Percentiles rank a stretch among this genome's conserved stretches.
Conservation (phyloP, 2,329 filamentous ascomycete genomes). For the Spiromastix sp. region DNA sequence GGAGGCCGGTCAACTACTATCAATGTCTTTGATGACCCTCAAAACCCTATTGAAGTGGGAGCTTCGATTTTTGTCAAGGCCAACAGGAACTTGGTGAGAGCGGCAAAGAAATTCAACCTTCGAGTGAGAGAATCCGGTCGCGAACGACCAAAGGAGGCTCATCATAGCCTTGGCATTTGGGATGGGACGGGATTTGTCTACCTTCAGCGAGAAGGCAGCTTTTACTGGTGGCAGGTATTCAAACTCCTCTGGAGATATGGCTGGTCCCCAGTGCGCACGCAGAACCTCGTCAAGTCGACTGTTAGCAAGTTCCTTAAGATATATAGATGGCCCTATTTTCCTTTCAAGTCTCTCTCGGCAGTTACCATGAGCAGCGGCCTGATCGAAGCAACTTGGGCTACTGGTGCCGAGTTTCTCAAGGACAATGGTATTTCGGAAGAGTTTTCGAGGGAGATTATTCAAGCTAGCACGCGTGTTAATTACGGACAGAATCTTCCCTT, state of each 20-base stretch:
- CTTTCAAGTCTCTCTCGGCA: constrained; percentile 66
- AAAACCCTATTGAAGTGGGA: constrained; percentile 69
- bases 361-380: constrained; percentile 59
- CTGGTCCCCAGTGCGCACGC: constrained; percentile 60
- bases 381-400: constrained; percentile 53
- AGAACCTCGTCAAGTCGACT: constrained; percentile 60
- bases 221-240: constrained; percentile 67
- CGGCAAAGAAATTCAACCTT: constrained; percentile 62
- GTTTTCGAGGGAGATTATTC: constrained; percentile 74
- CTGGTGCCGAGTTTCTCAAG: constrained; percentile 62
- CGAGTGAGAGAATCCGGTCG: constrained; percentile 39
- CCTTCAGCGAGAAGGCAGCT: constrained; percentile 46
- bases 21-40: constrained; percentile 57
- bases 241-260: constrained; percentile 84
- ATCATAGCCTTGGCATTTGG: constrained; percentile 65
- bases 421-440: constrained; percentile 54
- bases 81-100: constrained; percentile 72
- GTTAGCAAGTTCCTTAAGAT: constrained; percentile 66
- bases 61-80: constrained; percentile 83
- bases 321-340: constrained; percentile 74
- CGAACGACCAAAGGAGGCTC: constrained; percentile 35
- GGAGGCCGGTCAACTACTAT: constrained; percentile 85
- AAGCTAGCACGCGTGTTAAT: constrained; percentile 85
- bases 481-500: constrained; percentile 81
- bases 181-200: constrained; percentile 68